Conservation (phyloP, 75 land plant species). For the Larix kaempferi region DNA sequence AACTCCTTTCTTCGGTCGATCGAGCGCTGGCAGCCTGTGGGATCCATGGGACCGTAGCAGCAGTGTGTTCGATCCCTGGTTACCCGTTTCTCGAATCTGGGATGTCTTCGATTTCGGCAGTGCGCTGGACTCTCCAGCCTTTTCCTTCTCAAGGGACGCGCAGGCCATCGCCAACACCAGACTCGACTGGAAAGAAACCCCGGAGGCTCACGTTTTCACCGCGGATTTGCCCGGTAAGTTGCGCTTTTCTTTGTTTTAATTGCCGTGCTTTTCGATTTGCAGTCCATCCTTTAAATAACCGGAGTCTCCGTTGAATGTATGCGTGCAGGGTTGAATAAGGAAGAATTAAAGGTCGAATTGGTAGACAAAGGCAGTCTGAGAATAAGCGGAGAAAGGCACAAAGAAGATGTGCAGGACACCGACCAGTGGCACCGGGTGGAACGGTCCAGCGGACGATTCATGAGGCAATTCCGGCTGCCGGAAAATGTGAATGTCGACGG, state of each 20-base stretch:
- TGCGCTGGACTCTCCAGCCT: background rate
- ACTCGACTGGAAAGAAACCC: conserved; percentile 57
- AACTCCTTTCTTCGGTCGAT: background rate
- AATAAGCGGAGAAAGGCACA: conserved; percentile 33
- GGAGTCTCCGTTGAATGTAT: too few species aligned
- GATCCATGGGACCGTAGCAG: background rate
- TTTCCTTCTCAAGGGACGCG: conserved; percentile 13
- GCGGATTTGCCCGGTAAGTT: conserved; percentile 46
- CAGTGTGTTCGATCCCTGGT: background rate
- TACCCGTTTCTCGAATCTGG: background rate
- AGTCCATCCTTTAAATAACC: too few species aligned
- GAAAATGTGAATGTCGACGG: conserved; percentile 34
- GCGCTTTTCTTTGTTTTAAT: background rate
- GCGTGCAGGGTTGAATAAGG: conserved; percentile 12
- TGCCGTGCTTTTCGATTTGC: too few species aligned
- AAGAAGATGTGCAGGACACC: conserved; percentile 22
- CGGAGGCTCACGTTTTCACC: conserved; percentile 37
- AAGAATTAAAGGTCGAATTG: conserved; percentile 30
- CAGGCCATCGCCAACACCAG: conserved; percentile 28
- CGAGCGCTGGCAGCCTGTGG: background rate
- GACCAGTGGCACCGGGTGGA: conserved; percentile 18
- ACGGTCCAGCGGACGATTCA: conserved; percentile 10
- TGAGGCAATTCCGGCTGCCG: conserved; percentile 34
- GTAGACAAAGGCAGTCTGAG: conserved; percentile 25
- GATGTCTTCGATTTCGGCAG: background rate